phyloP scores from a whole-genome alignment of 2,329 filamentous ascomycete species.

The Scolecobasidium constrictum region DNA sequence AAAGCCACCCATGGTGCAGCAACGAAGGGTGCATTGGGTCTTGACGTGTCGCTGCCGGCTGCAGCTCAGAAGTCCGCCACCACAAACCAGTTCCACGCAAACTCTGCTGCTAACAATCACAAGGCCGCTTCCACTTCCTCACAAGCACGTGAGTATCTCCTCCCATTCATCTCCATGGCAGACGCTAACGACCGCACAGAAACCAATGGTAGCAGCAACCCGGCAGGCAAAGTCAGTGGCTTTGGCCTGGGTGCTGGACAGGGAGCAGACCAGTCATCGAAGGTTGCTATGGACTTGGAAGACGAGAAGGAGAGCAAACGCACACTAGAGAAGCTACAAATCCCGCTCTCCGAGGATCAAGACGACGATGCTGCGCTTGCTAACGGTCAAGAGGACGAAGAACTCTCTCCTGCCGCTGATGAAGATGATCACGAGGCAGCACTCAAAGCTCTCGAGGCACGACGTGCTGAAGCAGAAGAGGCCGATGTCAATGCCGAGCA shows the following conservation, averaged over 20 bases:
- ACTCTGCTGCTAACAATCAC: constrained; percentile 13
- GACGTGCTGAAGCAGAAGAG: constrained; percentile 28
- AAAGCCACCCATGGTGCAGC: constrained; percentile 53
- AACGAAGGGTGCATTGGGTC: constrained; percentile 34
- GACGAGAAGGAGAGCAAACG: constrained; percentile 80
- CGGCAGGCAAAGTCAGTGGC: constrained; percentile 61
- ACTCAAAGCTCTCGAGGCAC: constrained; percentile 9
- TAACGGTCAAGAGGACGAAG: constrained; percentile 38
- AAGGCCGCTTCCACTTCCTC: constrained; percentile 30
- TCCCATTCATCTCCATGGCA: not conserved
- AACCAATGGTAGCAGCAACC: constrained; percentile 13
- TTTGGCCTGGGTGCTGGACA: constrained; percentile 65
- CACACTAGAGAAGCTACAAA: constrained; percentile 84
- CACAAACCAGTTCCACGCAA: constrained; percentile 26
- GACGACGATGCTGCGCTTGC: constrained; percentile 37
- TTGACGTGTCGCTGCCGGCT: constrained; percentile 41
- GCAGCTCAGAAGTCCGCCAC: not conserved
- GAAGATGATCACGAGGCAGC: constrained; percentile 53
- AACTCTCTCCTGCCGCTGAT: constrained; percentile 58
- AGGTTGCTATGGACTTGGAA: constrained; percentile 71
- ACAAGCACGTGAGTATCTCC: constrained; percentile 1
- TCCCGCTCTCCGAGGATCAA: constrained; percentile 53
- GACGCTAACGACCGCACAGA: constrained; percentile 14
- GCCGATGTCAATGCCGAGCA: constrained; percentile 49
- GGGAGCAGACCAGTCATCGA: constrained; percentile 58